phyloP scores from a whole-genome alignment of 148 eudicot species.

The Chenopodium formosanum region DNA sequence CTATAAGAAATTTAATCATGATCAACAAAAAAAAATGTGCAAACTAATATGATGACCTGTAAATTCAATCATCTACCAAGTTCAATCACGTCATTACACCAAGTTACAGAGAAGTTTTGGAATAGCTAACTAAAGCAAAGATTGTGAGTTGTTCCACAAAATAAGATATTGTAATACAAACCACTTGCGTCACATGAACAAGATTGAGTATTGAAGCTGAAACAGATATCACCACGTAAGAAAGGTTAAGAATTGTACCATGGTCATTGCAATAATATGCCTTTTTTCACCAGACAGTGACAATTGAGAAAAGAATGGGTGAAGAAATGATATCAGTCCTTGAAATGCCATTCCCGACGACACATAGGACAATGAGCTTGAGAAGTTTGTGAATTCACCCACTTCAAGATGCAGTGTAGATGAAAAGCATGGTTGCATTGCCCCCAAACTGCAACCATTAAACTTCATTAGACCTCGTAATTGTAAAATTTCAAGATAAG shows the following conservation, averaged over 20 bases:
- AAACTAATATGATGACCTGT: constrained; percentile 1
- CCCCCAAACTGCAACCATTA: constrained; percentile 80
- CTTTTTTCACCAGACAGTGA: background rate
- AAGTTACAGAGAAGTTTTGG: background rate
- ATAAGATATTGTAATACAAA: background rate
- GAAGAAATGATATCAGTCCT: constrained; percentile 32
- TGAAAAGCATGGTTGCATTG: constrained; percentile 97
- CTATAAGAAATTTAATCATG: background rate
- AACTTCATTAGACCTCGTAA: background rate
- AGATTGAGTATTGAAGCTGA: background rate
- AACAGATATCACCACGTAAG: background rate
- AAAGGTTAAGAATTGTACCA: constrained; percentile 4
- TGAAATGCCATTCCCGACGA: constrained; percentile 91
- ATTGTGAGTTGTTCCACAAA: background rate
- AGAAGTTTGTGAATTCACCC: constrained; percentile 88
- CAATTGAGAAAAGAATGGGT: background rate
- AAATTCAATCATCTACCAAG: background rate
- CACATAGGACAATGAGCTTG: constrained; percentile 97
- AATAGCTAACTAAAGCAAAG: background rate
- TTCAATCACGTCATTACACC: background rate
- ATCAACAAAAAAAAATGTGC: background rate
- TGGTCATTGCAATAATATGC: no score
- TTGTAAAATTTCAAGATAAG: no score
- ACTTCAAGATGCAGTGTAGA: constrained; percentile 95
- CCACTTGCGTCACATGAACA: background rate